These are phyloP conservation scores for Penicillium subrubescens DNA, from an alignment of 495 filamentous ascomycete genomes.

Conservation along the genomic window DNA sequence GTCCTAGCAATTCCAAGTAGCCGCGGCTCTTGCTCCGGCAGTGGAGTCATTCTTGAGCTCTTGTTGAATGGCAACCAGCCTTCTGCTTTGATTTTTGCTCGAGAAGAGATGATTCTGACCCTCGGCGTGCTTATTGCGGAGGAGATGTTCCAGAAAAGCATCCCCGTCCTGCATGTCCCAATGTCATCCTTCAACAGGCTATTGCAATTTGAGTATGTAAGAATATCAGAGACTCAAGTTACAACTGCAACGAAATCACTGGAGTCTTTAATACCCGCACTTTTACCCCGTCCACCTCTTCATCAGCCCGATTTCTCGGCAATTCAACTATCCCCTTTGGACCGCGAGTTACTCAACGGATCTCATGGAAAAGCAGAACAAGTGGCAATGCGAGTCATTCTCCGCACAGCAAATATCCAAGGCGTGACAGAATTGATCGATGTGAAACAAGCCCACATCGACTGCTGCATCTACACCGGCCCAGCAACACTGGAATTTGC, in stretches of 20 bases:
- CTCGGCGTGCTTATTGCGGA: slow-evolving; percentile 33
- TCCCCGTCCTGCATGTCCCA: slow-evolving; percentile 25
- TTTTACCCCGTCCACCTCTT: not conserved
- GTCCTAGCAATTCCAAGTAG: slow-evolving; percentile 34
- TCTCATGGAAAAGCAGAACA: slow-evolving; percentile 24
- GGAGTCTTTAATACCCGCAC: not conserved
- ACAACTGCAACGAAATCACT: not conserved
- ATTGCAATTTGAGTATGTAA: not conserved
- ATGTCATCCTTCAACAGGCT: not conserved
- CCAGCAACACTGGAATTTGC: slow-evolving; percentile 30
- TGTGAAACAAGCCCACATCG: slow-evolving; percentile 33
- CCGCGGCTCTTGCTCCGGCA: slow-evolving; percentile 37
- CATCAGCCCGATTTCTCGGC: not conserved
- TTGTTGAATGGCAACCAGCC: slow-evolving; percentile 27
- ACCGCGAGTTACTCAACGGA: slow-evolving; percentile 26
- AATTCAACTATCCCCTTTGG: slow-evolving; percentile 6
- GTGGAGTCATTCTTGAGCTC: slow-evolving; percentile 35
- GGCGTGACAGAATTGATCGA: slow-evolving; percentile 24
- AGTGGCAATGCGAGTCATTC: slow-evolving; percentile 29
- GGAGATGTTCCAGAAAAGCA: slow-evolving; percentile 27
- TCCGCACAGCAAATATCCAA: slow-evolving; percentile 24
- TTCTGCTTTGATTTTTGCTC: slow-evolving; percentile 27
- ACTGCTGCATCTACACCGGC: slow-evolving; percentile 39
- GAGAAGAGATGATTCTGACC: slow-evolving; percentile 32
- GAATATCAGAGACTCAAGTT: not conserved